These are phyloP conservation scores for Phytophthora sp. DNA, from an alignment of 352 stramenopile species.

Conservation along the genomic window DNA sequence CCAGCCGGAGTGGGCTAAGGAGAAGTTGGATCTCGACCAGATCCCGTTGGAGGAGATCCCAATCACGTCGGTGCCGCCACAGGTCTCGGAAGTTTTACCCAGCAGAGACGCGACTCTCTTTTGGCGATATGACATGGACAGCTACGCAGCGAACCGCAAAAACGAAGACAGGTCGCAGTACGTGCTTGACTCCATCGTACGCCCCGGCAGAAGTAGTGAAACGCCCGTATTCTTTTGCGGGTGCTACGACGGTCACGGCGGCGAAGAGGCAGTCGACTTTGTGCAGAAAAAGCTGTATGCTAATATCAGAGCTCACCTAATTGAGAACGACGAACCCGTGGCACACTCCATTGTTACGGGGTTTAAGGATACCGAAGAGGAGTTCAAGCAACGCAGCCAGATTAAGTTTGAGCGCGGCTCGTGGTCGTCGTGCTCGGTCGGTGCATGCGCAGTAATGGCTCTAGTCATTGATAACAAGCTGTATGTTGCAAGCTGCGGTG, in stretches of 20 bases:
- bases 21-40: conserved; percentile 45
- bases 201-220: conserved; percentile 13
- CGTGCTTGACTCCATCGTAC: conserved; percentile 47
- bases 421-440: conserved; percentile 70
- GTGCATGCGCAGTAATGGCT: conserved; percentile 66
- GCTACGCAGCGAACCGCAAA: conserved; percentile 66
- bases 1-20: conserved; percentile 56
- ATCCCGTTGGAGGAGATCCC: conserved; percentile 55
- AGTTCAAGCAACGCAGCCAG: conserved; percentile 62
- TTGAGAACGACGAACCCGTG: conserved; percentile 34
- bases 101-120: conserved; percentile 49
- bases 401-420: conserved; percentile 56
- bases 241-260: conserved; percentile 76
- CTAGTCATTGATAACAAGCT: conserved; percentile 60
- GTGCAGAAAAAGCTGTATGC: conserved; percentile 68
- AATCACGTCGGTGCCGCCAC: conserved; percentile 53
- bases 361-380: conserved; percentile 66
- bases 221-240: conserved; percentile 66
- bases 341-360: conserved; percentile 58
- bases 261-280: conserved; percentile 68
- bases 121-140: conserved; percentile 76
- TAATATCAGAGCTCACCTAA: conserved; percentile 57
- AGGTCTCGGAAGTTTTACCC: conserved; percentile 58
- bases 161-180: conserved; percentile 74
- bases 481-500: conserved; percentile 68